Percentiles rank a stretch among this genome's conserved stretches.
These are phyloP conservation scores for Yamadazyma songkhlaensis DNA, from an alignment of 1,139 yeast genomes.

Conservation along the genomic window DNA sequence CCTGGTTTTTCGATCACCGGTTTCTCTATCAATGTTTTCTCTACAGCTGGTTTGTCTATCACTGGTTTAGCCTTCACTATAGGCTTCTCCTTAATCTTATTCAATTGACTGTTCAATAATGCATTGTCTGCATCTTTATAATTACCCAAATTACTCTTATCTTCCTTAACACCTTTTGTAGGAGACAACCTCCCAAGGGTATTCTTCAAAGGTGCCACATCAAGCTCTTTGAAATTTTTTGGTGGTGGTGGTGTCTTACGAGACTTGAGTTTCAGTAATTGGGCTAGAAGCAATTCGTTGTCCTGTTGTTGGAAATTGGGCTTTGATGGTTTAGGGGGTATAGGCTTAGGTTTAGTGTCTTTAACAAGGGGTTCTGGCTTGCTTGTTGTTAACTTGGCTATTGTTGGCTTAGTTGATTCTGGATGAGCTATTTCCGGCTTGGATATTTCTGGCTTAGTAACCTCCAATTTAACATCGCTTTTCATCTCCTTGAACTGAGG, in stretches of 20 bases:
- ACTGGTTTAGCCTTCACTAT: constrained; percentile 18
- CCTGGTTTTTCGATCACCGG: constrained; percentile 9
- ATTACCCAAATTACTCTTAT: constrained; percentile 4
- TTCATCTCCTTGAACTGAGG: no score
- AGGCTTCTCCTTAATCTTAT: constrained; percentile 13
- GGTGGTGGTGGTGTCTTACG: constrained; percentile 11
- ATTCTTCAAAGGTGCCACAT: constrained; percentile 20
- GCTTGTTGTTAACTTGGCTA: no score
- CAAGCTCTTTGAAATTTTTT: constrained; percentile 11
- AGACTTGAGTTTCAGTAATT: constrained; percentile 7
- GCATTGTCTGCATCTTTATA: constrained; percentile 12
- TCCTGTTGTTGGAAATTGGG: constrained; percentile 2
- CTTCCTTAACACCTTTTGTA: constrained; percentile 2
- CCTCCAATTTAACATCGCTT: no score
- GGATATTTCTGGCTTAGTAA: no score
- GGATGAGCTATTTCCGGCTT: no score
- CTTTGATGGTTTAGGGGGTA: constrained; percentile 1
- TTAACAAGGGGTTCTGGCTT: no score
- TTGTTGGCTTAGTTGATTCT: no score
- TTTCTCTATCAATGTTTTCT: constrained; percentile 7
- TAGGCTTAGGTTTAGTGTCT: no score
- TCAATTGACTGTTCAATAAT: constrained; percentile 11
- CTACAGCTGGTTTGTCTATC: constrained; percentile 9
- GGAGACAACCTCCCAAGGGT: constrained; percentile 19
- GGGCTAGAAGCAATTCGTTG: constrained; percentile 7